phyloP scores from a whole-genome alignment of 1,284 basidiomycete genomes.

The Peniophora sp. region DNA sequence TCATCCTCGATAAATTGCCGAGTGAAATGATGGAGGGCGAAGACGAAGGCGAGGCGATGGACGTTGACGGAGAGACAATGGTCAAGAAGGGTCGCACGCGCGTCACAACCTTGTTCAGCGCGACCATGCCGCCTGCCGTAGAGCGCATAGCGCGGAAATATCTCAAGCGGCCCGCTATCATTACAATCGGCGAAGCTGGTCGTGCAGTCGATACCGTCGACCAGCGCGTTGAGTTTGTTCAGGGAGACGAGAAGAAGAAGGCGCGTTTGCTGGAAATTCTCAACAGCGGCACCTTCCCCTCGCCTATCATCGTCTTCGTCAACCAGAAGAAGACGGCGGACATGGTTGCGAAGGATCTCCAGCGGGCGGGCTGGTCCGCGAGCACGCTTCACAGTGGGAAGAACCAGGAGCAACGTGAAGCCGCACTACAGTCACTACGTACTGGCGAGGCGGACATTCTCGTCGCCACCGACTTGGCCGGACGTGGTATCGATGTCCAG shows the following conservation, averaged over 20 bases:
- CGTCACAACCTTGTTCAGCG: slow-evolving; percentile 92
- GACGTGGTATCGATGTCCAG: slow-evolving; percentile 97
- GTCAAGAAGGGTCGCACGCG: slow-evolving; percentile 72
- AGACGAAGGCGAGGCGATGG: slow-evolving; percentile 56
- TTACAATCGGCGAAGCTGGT: slow-evolving; percentile 96
- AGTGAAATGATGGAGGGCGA: slow-evolving; percentile 82
- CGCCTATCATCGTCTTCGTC: slow-evolving; percentile 98
- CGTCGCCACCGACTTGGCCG: slow-evolving; percentile 96
- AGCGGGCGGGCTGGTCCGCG: slow-evolving; percentile 80
- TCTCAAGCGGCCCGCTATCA: slow-evolving; percentile 84
- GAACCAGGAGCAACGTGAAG: slow-evolving; percentile 95
- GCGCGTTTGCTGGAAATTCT: slow-evolving; percentile 85
- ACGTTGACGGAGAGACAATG: slow-evolving; percentile 55
- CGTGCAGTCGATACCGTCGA: slow-evolving; percentile 98
- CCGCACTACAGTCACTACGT: slow-evolving; percentile 79
- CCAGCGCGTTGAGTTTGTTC: slow-evolving; percentile 91
- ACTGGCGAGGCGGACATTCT: slow-evolving; percentile 79
- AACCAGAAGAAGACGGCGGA: slow-evolving; percentile 99
- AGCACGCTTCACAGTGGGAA: slow-evolving; percentile 95
- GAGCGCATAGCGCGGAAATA: slow-evolving; percentile 94
- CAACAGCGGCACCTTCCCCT: slow-evolving; percentile 70
- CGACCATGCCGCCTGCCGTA: slow-evolving; percentile 96
- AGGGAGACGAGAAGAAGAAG: slow-evolving; percentile 93
- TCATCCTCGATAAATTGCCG: slow-evolving; percentile 91
- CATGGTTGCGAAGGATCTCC: slow-evolving; percentile 88